Percentiles rank a stretch among this genome's conserved stretches.
phyloP scores from a whole-genome alignment of 192 early-diverging fungal genomes.

The Chytriomyces sp. region DNA sequence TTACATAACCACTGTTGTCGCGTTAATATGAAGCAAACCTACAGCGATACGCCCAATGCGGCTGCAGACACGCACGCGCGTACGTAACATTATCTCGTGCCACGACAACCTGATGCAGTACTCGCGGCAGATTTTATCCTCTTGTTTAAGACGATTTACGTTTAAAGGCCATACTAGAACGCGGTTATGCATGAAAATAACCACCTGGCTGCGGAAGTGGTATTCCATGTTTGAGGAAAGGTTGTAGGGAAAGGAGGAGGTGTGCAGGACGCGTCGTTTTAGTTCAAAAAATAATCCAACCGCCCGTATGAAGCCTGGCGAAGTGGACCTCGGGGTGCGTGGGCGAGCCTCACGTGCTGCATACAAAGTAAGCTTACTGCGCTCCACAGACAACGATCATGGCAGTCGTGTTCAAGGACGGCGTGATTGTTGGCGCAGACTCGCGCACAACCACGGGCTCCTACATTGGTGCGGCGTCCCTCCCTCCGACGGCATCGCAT shows the following conservation, averaged over 20 bases:
- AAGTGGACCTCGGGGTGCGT: conserved; percentile 92
- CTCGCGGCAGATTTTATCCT: background rate
- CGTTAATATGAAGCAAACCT: too few relatives aligned
- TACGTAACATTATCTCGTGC: conserved; percentile 45
- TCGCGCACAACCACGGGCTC: conserved; percentile 94
- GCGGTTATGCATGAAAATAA: too few relatives aligned
- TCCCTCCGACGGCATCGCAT: background rate
- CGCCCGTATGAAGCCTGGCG: conserved; percentile 94
- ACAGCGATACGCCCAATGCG: conserved; percentile 37
- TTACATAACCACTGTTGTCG: too few relatives aligned
- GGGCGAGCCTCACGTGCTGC: background rate
- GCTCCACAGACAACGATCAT: conserved; percentile 89
- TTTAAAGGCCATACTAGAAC: too few relatives aligned
- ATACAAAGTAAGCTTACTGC: background rate
- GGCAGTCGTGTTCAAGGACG: conserved; percentile 87
- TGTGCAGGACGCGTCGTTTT: too few relatives aligned
- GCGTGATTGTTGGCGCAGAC: conserved; percentile 96
- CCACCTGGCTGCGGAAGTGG: too few relatives aligned
- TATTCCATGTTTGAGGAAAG: too few relatives aligned
- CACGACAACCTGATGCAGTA: conserved; percentile 57
- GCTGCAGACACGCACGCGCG: conserved; percentile 34
- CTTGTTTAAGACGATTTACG: too few relatives aligned
- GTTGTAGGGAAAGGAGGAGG: too few relatives aligned
- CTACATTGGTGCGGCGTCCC: conserved; percentile 76
- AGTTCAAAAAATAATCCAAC: too few relatives aligned